These are phyloP conservation scores for Pharus latifolius DNA, from an alignment of 176 grass and related monocot genomes.

Conservation along the genomic window DNA sequence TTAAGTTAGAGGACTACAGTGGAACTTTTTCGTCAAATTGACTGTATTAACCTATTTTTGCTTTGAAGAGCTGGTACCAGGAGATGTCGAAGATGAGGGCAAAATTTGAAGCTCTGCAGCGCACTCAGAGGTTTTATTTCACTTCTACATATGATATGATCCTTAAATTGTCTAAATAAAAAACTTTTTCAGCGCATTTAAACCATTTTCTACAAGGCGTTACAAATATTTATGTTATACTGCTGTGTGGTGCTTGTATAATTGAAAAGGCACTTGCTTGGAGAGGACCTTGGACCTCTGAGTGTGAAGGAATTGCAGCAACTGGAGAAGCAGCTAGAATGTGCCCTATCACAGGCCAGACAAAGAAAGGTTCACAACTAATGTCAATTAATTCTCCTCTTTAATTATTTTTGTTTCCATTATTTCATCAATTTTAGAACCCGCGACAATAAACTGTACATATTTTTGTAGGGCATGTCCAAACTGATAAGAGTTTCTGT, in stretches of 20 bases:
- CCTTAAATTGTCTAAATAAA: background rate
- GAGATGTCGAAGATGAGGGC: constrained; percentile 95
- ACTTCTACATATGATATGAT: background rate
- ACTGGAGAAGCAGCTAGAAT: constrained; percentile 87
- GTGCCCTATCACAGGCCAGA: constrained; percentile 67
- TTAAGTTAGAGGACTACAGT: no score
- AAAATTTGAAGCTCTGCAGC: constrained; percentile 78
- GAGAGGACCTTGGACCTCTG: constrained; percentile 88
- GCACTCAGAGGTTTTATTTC: constrained; percentile 70
- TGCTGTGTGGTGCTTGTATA: background rate
- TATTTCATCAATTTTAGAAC: background rate
- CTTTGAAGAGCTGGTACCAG: constrained; percentile 66
- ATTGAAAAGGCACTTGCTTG: constrained; percentile 75
- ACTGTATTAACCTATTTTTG: no score
- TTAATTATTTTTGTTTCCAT: background rate
- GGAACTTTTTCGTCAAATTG: no score
- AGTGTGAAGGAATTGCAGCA: constrained; percentile 93
- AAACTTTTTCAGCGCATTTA: no score
- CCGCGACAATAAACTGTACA: background rate
- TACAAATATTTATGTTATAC: background rate
- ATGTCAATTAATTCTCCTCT: background rate
- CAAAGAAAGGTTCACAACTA: constrained; percentile 60
- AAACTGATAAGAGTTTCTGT: background rate
- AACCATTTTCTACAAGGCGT: no score
- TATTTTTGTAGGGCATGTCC: background rate